Evolutionary conservation across 2,329 filamentous ascomycete genomes (phyloP), one percentile per base, ranked within the genome.

Genomic region (Sarocladiaceae sp.): DNA sequence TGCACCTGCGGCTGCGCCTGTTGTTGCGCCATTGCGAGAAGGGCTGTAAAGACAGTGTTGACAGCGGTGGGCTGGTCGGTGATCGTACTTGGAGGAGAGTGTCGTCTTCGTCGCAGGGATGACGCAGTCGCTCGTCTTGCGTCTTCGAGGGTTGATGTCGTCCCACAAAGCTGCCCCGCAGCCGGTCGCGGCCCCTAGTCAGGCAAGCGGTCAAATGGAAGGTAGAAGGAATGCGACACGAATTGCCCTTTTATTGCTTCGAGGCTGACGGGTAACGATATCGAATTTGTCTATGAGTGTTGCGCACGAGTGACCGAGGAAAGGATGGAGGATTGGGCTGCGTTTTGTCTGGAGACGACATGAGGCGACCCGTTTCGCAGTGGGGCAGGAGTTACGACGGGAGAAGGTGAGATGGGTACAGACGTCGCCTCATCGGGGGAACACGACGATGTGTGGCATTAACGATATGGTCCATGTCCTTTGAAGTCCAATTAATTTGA

Each of bases 1-100:
- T 97, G 90, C 51, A 97, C 80, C 64, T 89, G 83, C 3, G 83
- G 40, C 15, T 27, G n/a, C 27, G 43, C 48, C 45, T 55, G 56
- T 48, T 55, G 55, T 43, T 47, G 56, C 29, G 54, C 55, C 56
- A 58, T 59, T 11, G 15, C 31, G 26, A 35, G 26, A 12, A n/a
- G 10, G 21, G 26, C 34, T 23, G 34, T 39, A 39, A 39, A 24
- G 34, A 29, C 20, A 27, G 37, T 27, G n/a, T 29, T 9, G 45
- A 23, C 24, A 9, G 26, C 20, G 15, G 7, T 10, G 18, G 24
- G 40, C 10, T 32, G 40, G 27, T 47, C 31, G 27, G 26, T 10
- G 23, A 24, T 29, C 12, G 4, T n/a, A 12, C 15, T 43, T 41
- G 37, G 18, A n/a, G n/a, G n/a, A n/a, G n/a, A n/a, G n/a, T n/a